Percentiles rank a stretch among this genome's conserved stretches.
Conservation (phyloP, 371 early-diverging fungal genomes). For the Syncephalastrum contaminatum region DNA sequence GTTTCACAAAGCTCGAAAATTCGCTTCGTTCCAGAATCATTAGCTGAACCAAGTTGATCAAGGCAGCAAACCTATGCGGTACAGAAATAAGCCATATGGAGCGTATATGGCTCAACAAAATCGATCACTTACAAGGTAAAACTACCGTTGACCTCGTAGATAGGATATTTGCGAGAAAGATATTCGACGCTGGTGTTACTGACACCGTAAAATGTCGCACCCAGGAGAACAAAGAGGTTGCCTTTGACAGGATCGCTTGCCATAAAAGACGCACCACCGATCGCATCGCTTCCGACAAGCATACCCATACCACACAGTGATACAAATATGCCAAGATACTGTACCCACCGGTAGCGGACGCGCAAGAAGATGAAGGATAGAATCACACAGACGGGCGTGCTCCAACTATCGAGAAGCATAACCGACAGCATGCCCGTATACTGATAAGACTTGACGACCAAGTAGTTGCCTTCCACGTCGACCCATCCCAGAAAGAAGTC, state of each 20-base stretch:
- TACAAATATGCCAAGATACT: slow-evolving; percentile 64
- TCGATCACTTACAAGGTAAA: slow-evolving; percentile 41
- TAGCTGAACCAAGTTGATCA: slow-evolving; percentile 72
- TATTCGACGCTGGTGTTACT: slow-evolving; percentile 72
- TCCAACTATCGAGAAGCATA: slow-evolving; percentile 77
- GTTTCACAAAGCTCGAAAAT: slow-evolving; percentile 28
- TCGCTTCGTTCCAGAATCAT: slow-evolving; percentile 60
- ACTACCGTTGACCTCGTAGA: slow-evolving; percentile 73
- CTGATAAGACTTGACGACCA: slow-evolving; percentile 72
- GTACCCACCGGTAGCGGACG: slow-evolving; percentile 61
- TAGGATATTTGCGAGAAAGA: slow-evolving; percentile 62
- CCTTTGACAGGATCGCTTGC: slow-evolving; percentile 61
- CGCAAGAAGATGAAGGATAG: slow-evolving; percentile 61
- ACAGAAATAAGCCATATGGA: too few species aligned
- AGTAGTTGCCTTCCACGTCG: slow-evolving; percentile 81
- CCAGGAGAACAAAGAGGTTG: slow-evolving; percentile 67
- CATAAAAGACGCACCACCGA: slow-evolving; percentile 38
- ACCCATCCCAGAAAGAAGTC: slow-evolving; percentile 62
- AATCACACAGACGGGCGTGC: slow-evolving; percentile 68
- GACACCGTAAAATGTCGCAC: slow-evolving; percentile 72
- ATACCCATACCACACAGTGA: slow-evolving; percentile 67
- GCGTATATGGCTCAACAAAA: too few species aligned
- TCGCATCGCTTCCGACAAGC: slow-evolving; percentile 64
- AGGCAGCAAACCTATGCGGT: slow-evolving; percentile 49
- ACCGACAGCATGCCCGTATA: slow-evolving; percentile 73